phyloP scores from a whole-genome alignment of 163 green algal species.

The Coccomyxa subellipsoidea region DNA sequence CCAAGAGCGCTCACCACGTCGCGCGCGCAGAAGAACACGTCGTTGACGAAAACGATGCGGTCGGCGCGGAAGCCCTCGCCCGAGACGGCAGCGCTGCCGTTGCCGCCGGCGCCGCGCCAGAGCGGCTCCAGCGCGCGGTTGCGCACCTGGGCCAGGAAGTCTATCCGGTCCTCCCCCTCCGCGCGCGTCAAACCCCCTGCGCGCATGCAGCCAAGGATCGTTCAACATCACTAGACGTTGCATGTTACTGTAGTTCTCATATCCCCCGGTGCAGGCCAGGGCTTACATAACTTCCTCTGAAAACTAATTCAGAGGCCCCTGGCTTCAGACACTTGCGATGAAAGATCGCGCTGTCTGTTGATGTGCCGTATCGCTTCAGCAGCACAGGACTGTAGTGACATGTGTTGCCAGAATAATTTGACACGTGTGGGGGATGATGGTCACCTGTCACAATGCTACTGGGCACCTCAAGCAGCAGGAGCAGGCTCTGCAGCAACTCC shows the following conservation, averaged over 20 bases:
- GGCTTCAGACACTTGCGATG: too few species aligned
- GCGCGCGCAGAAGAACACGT: slow-evolving; percentile 58
- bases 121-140: slow-evolving; percentile 56
- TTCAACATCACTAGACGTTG: too few species aligned
- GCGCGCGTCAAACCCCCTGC: background rate
- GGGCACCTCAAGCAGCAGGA: slow-evolving; percentile 37
- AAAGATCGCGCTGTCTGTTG: too few species aligned
- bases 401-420: too few species aligned
- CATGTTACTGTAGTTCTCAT: too few species aligned
- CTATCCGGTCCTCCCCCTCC: slow-evolving; percentile 37
- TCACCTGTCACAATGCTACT: slow-evolving; percentile 38
- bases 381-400: too few species aligned
- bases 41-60: slow-evolving; percentile 59
- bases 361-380: too few species aligned
- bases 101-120: slow-evolving; percentile 7
- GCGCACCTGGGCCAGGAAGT: slow-evolving; percentile 51
- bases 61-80: slow-evolving; percentile 16
- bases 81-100: background rate
- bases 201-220: background rate
- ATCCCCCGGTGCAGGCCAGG: too few species aligned
- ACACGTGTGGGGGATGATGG: too few species aligned
- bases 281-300: too few species aligned
- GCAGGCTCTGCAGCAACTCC: slow-evolving; percentile 42
- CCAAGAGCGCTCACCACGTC: slow-evolving; percentile 47
- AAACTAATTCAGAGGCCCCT: too few species aligned